Evolutionary conservation across 768 basidiomycete species (phyloP).

Genomic region (Pleurotus tuoliensis): DNA sequence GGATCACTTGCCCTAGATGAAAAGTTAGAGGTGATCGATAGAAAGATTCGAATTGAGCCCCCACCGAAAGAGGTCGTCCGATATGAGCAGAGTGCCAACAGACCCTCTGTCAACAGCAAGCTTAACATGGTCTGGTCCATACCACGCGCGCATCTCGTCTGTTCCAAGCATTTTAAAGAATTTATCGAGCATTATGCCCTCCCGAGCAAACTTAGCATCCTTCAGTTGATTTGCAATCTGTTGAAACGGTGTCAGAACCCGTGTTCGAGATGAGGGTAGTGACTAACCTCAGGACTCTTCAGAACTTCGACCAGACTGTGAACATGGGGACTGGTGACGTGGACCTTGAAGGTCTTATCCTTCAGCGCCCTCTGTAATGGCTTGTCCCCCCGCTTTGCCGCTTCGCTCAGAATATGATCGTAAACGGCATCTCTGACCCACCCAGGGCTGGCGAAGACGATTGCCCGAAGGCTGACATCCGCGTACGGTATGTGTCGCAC

Average conservation of each 20-base stretch:
- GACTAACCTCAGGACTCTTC: conserved; percentile 84
- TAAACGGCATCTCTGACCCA: conserved; percentile 90
- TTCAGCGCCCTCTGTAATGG: conserved; percentile 66
- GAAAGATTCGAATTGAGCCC: conserved; percentile 17
- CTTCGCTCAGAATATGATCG: conserved; percentile 81
- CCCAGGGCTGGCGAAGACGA: conserved; percentile 95
- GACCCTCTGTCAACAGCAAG: conserved; percentile 92
- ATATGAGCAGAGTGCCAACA: conserved; percentile 90
- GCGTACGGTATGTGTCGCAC: conserved; percentile 87
- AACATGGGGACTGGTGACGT: conserved; percentile 90
- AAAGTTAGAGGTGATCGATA: background rate
- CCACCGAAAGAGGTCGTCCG: conserved; percentile 90
- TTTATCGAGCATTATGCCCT: conserved; percentile 90
- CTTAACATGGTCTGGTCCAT: conserved; percentile 91
- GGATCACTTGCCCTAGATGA: conserved; percentile 73
- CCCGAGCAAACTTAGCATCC: conserved; percentile 94
- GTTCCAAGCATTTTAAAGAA: conserved; percentile 97
- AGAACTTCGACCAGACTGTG: conserved; percentile 93
- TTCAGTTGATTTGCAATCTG: conserved; percentile 76
- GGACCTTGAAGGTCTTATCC: conserved; percentile 87
- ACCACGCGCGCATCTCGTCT: conserved; percentile 98
- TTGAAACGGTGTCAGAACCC: background rate
- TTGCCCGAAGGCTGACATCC: conserved; percentile 69
- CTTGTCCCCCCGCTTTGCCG: conserved; percentile 79
- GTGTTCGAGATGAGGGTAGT: background rate